Evolutionary conservation across 2,329 filamentous ascomycete genomes (phyloP), one percentile per base, ranked within the genome.

Genomic region (Cladorrhinum sp.): DNA sequence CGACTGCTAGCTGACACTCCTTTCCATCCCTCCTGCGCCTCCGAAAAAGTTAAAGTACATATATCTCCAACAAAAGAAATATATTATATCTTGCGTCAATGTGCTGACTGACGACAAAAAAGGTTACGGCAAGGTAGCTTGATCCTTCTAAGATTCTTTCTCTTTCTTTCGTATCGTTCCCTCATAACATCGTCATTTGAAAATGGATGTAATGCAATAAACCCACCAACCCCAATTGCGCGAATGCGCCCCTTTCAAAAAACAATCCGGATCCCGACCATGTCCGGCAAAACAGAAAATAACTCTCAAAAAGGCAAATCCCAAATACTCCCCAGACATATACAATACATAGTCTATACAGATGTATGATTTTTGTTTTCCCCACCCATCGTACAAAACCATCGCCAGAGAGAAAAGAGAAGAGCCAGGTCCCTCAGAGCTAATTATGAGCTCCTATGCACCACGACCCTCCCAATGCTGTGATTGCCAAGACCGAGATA

Each of bases 151-250:
- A 55, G 50, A 55, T 49, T 38, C 22, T 25, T 25, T 24, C 29
- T 48, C 27, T 53, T 59, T 54, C 36, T 12, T 24, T 58, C 56
- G 51, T 59, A 24, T 59, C 57, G 50, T 54, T 41, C 50, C 36
- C 51, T 59, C 50, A 36, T 59, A 59, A 54, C 57, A 59, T 59
- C 57, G 51, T 59, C 49, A 59, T 59, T 48, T 22, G 7, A 27
- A 52, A 32, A 57, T 41, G 12, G 45, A 22, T 20, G 25, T 49
- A 50, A 23, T 36, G 32, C 32, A 36, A 50, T 23, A 38, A 32
- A 20, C 27, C 53, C 41, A 13, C 32, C 49, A 16, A 24, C 56
- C 13, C n/a, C 22, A 32, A 22, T 7, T 41, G 23, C 38, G 24
- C 41, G n/a, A 25, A 24, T 18, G 10, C 23, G 3, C 22, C 23